phyloP scores from a whole-genome alignment of 371 early-diverging fungal genomes.

The Parasitella parasitica region DNA sequence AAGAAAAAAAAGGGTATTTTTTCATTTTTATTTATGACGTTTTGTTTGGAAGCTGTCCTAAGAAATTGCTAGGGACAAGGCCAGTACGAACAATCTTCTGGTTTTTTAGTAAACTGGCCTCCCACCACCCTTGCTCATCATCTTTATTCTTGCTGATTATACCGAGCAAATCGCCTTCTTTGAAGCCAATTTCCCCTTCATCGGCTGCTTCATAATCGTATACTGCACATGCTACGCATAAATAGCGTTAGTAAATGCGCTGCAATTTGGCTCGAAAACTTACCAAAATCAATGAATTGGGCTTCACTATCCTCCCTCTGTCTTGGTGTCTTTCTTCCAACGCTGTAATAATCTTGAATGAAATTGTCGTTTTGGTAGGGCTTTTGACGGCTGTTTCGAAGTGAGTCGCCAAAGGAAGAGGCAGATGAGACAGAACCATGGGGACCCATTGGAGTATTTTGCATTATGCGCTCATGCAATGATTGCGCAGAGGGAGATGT shows the following conservation, averaged over 20 bases:
- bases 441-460: neutral
- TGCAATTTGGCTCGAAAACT: neutral
- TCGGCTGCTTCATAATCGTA: conserved; percentile 68
- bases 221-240: conserved; percentile 43
- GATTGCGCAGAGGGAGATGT: conserved; percentile 17
- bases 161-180: conserved; percentile 61
- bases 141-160: conserved; percentile 48
- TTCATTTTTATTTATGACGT: neutral
- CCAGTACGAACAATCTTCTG: conserved; percentile 12
- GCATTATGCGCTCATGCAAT: conserved; percentile 19
- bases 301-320: neutral
- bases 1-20: neutral
- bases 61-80: conserved; percentile 24
- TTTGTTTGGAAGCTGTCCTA: conserved; percentile 10
- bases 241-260: neutral
- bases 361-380: neutral
- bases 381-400: conserved; percentile 1
- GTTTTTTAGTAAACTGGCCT: conserved; percentile 20
- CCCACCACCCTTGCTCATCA: conserved; percentile 71
- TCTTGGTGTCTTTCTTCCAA: neutral
- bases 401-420: neutral
- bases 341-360: conserved; percentile 5
- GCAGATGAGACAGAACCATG: neutral
- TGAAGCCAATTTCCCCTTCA: conserved; percentile 64
- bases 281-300: conserved; percentile 29